A percentile compares a stretch with the other conserved stretches of the same genome.
phyloP scores from a whole-genome alignment of 352 stramenopile genomes.

The Pythium brachiatum region DNA sequence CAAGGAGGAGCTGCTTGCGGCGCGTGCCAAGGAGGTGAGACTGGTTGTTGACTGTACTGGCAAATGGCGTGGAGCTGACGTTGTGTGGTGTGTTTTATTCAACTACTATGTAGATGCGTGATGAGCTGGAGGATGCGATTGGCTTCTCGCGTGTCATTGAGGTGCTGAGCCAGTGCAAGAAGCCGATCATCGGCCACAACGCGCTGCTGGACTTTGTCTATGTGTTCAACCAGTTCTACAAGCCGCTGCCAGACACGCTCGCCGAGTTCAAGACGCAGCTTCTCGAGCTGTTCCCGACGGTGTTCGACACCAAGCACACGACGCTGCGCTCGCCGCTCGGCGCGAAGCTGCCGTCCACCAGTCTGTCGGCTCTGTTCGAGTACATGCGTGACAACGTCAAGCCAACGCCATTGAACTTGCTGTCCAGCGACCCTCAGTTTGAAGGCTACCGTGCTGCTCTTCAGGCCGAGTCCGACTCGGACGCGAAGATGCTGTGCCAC shows the following conservation, averaged over 20 bases:
- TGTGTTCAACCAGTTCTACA: constrained; percentile 82
- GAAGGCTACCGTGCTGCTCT: constrained; percentile 63
- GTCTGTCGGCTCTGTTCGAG: constrained; percentile 67
- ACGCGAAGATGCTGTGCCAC: constrained; percentile 64
- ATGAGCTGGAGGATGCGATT: constrained; percentile 65
- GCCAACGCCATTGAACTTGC: constrained; percentile 47
- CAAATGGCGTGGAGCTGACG: too few relatives aligned
- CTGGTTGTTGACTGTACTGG: too few relatives aligned
- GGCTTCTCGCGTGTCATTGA: constrained; percentile 82
- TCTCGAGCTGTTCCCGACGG: constrained; percentile 61
- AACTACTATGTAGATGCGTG: constrained; percentile 31
- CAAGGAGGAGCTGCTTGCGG: constrained; percentile 60
- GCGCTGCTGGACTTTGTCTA: constrained; percentile 84
- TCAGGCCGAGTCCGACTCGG: constrained; percentile 41
- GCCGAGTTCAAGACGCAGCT: constrained; percentile 73
- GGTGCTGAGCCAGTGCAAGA: constrained; percentile 64
- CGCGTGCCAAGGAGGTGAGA: constrained; percentile 36
- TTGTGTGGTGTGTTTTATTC: too few relatives aligned
- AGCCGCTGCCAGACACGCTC: constrained; percentile 62
- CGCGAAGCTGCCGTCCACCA: constrained; percentile 57
- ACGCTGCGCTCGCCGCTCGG: constrained; percentile 50
- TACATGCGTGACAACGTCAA: constrained; percentile 72
- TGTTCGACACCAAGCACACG: constrained; percentile 82
- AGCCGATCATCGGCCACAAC: constrained; percentile 80
- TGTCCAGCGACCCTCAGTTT: constrained; percentile 53